These are phyloP conservation scores for Thinopyrum obtusiflorum DNA, from an alignment of 202 grass and related monocot genomes.

Conservation along the genomic window DNA sequence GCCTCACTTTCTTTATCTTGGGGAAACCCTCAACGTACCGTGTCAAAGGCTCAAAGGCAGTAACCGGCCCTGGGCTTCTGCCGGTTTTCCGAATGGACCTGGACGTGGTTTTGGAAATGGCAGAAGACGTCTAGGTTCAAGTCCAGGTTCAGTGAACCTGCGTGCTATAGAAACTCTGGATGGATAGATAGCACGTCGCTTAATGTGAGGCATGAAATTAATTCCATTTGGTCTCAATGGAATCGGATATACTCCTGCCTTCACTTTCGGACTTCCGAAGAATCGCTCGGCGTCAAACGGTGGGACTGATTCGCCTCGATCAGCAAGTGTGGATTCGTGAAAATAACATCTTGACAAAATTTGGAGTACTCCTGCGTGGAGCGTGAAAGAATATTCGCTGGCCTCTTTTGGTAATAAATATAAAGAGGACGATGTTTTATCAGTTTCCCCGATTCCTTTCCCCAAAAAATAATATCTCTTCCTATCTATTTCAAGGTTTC, in stretches of 20 bases:
- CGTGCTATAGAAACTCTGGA: not conserved
- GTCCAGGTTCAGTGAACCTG: slow-evolving; percentile 31
- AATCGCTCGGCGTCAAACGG: not conserved
- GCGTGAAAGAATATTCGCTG: not conserved
- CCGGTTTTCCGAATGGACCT: slow-evolving; percentile 23
- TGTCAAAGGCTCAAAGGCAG: not conserved
- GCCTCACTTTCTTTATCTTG: not conserved
- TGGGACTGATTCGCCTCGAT: not conserved
- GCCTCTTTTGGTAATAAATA: not conserved
- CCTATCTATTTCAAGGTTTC: not conserved
- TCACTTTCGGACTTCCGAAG: not conserved
- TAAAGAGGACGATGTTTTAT: not conserved
- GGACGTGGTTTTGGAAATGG: not conserved
- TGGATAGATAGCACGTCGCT: not conserved
- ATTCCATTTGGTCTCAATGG: not conserved
- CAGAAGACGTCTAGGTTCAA: not conserved
- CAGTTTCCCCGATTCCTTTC: not conserved
- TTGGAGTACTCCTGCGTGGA: not conserved
- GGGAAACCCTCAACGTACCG: not conserved
- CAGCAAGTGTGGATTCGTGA: not conserved
- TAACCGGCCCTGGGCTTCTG: not conserved
- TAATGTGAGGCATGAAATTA: not conserved
- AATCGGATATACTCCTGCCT: slow-evolving; percentile 3
- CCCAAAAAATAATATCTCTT: not conserved
- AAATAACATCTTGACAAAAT: not conserved